Conservation (phyloP, 192 early-diverging fungal species). For the Backusella australiensis region DNA sequence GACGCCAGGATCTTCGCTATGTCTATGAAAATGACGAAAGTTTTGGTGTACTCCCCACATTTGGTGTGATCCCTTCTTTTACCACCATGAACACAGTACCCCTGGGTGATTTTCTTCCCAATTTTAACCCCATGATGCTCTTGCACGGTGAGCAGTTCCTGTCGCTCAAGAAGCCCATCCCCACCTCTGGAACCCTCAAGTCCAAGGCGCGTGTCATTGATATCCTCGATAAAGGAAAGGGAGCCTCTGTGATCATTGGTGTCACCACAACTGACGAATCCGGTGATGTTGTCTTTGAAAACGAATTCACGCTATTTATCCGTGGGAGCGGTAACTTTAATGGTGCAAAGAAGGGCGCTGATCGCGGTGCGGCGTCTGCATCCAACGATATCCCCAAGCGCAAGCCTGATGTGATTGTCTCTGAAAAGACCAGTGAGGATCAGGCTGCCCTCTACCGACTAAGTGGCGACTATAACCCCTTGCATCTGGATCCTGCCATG, state of each 20-base stretch:
- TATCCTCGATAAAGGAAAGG: slow-evolving; percentile 97
- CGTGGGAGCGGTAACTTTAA: slow-evolving; percentile 91
- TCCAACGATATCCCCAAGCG: slow-evolving; percentile 79
- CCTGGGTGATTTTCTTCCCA: slow-evolving; percentile 68
- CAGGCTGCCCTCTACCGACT: slow-evolving; percentile 95
- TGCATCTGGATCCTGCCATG: slow-evolving; percentile 97
- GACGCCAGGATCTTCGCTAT: slow-evolving; percentile 77
- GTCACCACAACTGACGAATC: slow-evolving; percentile 74
- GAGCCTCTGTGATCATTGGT: slow-evolving; percentile 76
- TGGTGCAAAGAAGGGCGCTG: slow-evolving; percentile 66
- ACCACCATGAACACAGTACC: slow-evolving; percentile 62
- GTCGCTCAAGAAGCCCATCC: slow-evolving; percentile 82
- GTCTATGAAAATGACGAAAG: slow-evolving; percentile 91
- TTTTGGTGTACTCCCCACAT: slow-evolving; percentile 90
- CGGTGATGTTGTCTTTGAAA: slow-evolving; percentile 75
- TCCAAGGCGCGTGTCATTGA: slow-evolving; percentile 82
- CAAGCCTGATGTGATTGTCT: slow-evolving; percentile 76
- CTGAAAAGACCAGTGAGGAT: slow-evolving; percentile 85
- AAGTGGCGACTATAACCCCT: slow-evolving; percentile 93
- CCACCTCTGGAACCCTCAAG: slow-evolving; percentile 77
- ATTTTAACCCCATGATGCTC: slow-evolving; percentile 94
- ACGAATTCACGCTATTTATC: slow-evolving; percentile 93
- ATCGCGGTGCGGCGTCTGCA: slow-evolving; percentile 79
- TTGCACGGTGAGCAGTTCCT: slow-evolving; percentile 99
- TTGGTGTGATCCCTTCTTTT: slow-evolving; percentile 86